A percentile compares a stretch with the other conserved stretches of the same genome.
Evolutionary conservation across 2,329 filamentous ascomycete species (phyloP).

Genomic region (Chrysosporium queenslandicum): DNA sequence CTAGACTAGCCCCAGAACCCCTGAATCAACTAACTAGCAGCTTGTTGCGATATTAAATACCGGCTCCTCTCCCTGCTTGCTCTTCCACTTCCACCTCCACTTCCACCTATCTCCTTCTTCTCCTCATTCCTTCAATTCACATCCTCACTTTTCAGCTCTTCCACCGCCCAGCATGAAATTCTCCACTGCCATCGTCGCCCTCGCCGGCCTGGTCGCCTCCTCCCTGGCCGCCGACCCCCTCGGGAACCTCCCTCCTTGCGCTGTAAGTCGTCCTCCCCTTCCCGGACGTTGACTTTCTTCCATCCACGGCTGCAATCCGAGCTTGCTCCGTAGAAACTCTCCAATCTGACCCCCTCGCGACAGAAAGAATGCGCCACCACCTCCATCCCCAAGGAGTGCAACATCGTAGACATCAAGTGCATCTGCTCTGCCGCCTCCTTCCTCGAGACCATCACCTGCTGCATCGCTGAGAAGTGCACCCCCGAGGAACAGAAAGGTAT

Average conservation of each 20-base stretch:
- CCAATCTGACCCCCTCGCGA: no score
- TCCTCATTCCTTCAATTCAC: not conserved
- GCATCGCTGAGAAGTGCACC: conserved; percentile 38
- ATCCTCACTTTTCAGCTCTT: not conserved
- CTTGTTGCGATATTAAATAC: no score
- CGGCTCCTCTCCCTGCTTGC: no score
- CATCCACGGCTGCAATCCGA: not conserved
- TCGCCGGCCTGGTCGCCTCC: conserved; percentile 44
- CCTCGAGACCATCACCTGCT: conserved; percentile 42
- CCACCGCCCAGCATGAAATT: conserved; percentile 38
- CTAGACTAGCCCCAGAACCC: no score
- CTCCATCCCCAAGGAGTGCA: conserved; percentile 34
- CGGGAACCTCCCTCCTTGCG: conserved; percentile 42
- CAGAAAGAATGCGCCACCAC: conserved; percentile 34
- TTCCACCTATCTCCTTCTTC: not conserved
- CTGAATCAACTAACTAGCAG: no score
- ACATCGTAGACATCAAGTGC: conserved; percentile 37
- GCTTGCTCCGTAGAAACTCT: no score
- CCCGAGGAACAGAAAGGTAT: conserved; percentile 34
- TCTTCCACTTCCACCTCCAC: not conserved
- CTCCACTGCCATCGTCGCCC: conserved; percentile 42
- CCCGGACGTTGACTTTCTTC: not conserved
- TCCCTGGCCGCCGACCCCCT: conserved; percentile 38
- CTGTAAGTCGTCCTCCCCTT: conserved; percentile 39
- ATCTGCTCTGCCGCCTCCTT: conserved; percentile 42